Evolutionary conservation across 768 basidiomycete species (phyloP).

Genomic region (Cystobasidium ongulense): DNA sequence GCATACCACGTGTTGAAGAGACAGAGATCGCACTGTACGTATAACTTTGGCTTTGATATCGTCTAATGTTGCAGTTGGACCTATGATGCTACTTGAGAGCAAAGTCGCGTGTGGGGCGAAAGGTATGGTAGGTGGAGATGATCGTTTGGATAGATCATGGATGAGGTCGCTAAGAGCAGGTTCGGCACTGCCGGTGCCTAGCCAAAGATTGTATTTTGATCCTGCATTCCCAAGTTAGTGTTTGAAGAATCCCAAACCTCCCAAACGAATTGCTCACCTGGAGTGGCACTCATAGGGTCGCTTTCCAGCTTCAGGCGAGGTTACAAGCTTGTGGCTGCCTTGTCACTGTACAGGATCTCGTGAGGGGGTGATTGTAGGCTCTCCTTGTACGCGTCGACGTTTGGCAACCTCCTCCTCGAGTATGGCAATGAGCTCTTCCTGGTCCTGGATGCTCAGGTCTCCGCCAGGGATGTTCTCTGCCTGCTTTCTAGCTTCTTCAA

Average conservation of each 20-base stretch:
- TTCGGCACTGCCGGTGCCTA: not conserved
- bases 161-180: slow-evolving; percentile 16
- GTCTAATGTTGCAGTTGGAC: not conserved
- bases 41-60: not conserved
- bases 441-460: slow-evolving; percentile 14
- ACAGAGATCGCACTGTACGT: not conserved
- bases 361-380: not conserved
- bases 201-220: slow-evolving; percentile 27
- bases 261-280: not conserved
- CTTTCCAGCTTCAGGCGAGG: too few species aligned
- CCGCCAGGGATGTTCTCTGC: slow-evolving; percentile 7
- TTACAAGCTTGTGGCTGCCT: too few species aligned
- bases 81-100: slow-evolving; percentile 12
- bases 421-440: slow-evolving; percentile 22
- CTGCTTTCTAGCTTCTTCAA: slow-evolving; percentile 10
- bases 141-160: not conserved
- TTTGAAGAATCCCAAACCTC: not conserved
- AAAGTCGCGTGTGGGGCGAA: slow-evolving; percentile 25
- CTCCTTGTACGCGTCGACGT: not conserved
- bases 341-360: too few species aligned
- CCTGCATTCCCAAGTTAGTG: not conserved
- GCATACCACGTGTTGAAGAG: slow-evolving; percentile 1
- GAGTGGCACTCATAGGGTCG: not conserved
- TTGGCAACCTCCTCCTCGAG: slow-evolving; percentile 11
- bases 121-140: not conserved